Evolutionary conservation across 75 land plant species (phyloP).

Genomic region (Isoetes taiwanensis): DNA sequence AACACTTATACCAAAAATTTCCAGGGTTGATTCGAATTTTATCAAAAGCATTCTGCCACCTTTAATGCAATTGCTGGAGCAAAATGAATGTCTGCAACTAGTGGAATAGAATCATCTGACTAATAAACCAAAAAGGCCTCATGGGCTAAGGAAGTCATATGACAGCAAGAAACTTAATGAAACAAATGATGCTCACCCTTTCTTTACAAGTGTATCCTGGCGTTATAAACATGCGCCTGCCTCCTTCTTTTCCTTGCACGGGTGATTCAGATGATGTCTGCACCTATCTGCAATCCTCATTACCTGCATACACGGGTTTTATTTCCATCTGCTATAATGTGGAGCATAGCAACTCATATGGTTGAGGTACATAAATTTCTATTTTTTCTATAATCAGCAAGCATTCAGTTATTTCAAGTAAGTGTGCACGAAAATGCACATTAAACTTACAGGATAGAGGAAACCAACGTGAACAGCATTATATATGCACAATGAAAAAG

Average conservation of each 20-base stretch:
- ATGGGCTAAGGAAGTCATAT: background rate
- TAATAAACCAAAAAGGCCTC: background rate
- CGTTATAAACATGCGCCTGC: constrained; percentile 96
- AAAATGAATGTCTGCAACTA: constrained; percentile 97
- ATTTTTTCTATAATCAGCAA: too few species aligned
- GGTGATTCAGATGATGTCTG: constrained; percentile 89
- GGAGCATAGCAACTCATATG: too few species aligned
- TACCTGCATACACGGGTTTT: constrained; percentile 34
- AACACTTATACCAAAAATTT: constrained; percentile 76
- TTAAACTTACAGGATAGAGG: too few species aligned
- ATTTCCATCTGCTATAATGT: too few species aligned
- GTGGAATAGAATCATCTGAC: constrained; percentile 86
- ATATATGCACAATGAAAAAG: too few species aligned
- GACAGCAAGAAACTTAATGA: background rate
- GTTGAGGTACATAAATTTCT: too few species aligned
- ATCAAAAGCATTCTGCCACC: constrained; percentile 98
- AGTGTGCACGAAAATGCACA: too few species aligned
- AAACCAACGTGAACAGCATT: too few species aligned
- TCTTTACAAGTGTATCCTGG: constrained; percentile 85
- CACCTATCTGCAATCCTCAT: constrained; percentile 96
- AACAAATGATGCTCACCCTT: constrained; percentile 41
- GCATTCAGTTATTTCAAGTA: too few species aligned
- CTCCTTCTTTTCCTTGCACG: constrained; percentile 93
- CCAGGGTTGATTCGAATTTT: constrained; percentile 99
- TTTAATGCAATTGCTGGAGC: constrained; percentile 84